Evolutionary conservation across 1,284 basidiomycete genomes (phyloP).

Genomic region (Waitea zeae): DNA sequence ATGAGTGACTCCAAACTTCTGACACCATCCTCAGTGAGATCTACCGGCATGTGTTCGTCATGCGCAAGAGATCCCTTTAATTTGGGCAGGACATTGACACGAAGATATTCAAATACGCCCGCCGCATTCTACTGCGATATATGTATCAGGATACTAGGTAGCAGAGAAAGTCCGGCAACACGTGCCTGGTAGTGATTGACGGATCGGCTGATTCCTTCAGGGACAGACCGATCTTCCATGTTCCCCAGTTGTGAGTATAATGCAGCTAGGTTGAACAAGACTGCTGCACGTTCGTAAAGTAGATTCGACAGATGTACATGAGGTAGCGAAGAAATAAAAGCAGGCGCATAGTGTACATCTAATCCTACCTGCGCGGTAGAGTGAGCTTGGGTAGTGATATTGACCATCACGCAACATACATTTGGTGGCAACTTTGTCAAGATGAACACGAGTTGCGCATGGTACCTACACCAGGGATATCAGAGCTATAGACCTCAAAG

Average conservation of each 20-base stretch:
- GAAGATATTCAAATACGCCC: conserved; percentile 55
- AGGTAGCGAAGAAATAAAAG: conserved; percentile 42
- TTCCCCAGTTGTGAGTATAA: conserved; percentile 61
- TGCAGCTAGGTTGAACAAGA: conserved; percentile 76
- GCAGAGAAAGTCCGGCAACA: not conserved
- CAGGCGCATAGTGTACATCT: conserved; percentile 59
- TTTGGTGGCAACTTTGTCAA: conserved; percentile 55
- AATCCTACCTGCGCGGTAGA: conserved; percentile 47
- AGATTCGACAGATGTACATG: conserved; percentile 49
- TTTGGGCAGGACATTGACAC: conserved; percentile 37
- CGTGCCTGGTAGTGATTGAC: conserved; percentile 56
- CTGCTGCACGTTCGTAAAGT: conserved; percentile 58
- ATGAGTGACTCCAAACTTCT: conserved; percentile 60
- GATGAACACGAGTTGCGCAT: conserved; percentile 74
- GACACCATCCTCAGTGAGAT: conserved; percentile 51
- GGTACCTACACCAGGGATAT: conserved; percentile 40
- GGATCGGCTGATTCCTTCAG: conserved; percentile 67
- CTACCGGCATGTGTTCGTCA: conserved; percentile 35
- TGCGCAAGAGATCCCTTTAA: conserved; percentile 27
- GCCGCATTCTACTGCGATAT: conserved; percentile 65
- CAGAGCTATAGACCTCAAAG: no score
- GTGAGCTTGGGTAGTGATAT: not conserved
- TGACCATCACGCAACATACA: conserved; percentile 19
- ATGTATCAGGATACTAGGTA: not conserved
- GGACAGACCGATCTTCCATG: conserved; percentile 47